Conservation (phyloP, 257 asterid species). For the Cordia subcordata region DNA sequence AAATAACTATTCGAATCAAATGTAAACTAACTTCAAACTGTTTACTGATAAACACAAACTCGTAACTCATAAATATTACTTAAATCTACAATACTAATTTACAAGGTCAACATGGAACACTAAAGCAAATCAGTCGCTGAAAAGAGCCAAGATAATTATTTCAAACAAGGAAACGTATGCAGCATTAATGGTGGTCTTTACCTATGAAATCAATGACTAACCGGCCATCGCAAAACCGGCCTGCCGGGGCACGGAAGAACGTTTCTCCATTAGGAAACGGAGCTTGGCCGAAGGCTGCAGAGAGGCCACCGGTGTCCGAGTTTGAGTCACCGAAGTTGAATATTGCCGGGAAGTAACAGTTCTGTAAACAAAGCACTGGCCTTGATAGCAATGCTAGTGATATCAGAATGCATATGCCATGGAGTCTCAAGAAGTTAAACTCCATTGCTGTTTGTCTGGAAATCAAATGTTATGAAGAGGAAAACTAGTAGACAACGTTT, state of each 20-base stretch:
- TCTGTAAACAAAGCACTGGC: background rate
- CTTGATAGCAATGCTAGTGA: background rate
- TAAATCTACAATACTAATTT: no score
- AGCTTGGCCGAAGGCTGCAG: conserved; percentile 12
- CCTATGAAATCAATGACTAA: conserved; percentile 19
- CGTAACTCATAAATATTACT: no score
- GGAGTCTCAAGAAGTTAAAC: background rate
- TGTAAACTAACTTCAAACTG: no score
- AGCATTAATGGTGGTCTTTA: background rate
- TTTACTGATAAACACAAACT: no score
- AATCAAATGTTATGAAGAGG: background rate
- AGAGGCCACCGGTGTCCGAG: conserved; percentile 20
- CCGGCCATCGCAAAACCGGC: conserved; percentile 20
- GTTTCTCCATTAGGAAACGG: conserved; percentile 12
- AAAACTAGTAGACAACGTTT: background rate
- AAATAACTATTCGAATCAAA: no score
- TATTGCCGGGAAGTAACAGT: conserved; percentile 9
- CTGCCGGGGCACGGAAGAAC: conserved; percentile 10
- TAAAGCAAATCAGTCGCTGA: background rate
- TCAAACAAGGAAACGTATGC: no score
- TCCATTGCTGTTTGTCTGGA: background rate
- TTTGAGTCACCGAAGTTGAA: conserved; percentile 38
- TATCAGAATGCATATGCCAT: background rate
- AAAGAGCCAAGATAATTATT: no score
- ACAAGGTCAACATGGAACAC: background rate